Base-by-base conservation (phyloP, 768 basidiomycete species). In the Podaxis sp. region DNA sequence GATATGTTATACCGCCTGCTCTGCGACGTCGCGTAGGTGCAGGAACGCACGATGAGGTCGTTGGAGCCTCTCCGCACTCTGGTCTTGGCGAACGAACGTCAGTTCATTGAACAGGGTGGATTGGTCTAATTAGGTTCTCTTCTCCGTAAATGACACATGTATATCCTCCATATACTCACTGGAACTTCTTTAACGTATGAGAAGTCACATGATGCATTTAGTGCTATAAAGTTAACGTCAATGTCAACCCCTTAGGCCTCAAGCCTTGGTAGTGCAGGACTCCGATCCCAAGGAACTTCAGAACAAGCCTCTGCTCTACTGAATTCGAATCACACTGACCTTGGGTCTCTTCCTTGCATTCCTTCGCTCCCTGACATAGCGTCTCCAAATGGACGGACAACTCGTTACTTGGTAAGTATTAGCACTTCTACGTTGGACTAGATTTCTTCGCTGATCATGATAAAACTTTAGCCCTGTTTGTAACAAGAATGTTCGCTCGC, bases 401-500 rank as follows among this genome's bases (percentile, higher is more conserved):
- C 38, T 56, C 46, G 61, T 63, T 13, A 63, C 19, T 11, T 63
- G 61, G 61, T 63, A 56, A 9, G n/a, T 42, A 24, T 22, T 40
- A 3, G 15, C n/a, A 5, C 4, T 19, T 24, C n/a, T 22, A 36
- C 39, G 2, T 9, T 56, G 22, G 2, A 39, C 8, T 3, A 15
- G 38, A 12, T 4, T 19, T 19, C 44, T 19, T 6, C 19, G 17
- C 44, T 36, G n/a, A 53, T 15, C 36, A 39, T 19, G 26, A 44
- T 40, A 12, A 24, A n/a, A 13, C 33, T 59, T 22, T 61, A 86
- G 85, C 59, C 85, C 85, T 12, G 77, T 83, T 52, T 86, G 85
- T 68, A 77, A 76, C 4, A 72, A 70, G 52, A 63, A 71, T 12
- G 82, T 87, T 22, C 64, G 72, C 24, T 75, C 78, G 51, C 65